Conservation (phyloP, 441 rosid species). For the Biscutella laevigata region DNA sequence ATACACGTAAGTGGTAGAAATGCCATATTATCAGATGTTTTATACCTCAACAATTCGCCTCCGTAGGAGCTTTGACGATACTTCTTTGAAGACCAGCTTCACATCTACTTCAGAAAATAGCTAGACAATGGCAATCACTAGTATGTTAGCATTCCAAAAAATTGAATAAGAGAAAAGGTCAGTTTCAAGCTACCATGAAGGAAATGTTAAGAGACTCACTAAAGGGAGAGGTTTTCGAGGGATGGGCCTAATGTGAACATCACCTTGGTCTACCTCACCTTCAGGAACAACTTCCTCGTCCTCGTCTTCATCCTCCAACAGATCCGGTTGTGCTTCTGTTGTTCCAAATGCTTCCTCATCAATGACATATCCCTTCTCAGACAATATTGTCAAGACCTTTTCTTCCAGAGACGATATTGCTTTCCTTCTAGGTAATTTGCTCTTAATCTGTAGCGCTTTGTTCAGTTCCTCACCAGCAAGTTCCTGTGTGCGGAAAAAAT, state of each 20-base stretch:
- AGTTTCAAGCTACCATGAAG: slow-evolving; percentile 7
- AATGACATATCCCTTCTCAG: slow-evolving; percentile 83
- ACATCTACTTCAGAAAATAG: slow-evolving; percentile 89
- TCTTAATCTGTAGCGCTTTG: slow-evolving; percentile 66
- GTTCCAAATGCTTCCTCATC: slow-evolving; percentile 44
- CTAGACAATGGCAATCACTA: slow-evolving; percentile 34
- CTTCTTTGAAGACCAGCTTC: slow-evolving; percentile 95
- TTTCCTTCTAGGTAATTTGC: slow-evolving; percentile 84
- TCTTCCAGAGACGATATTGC: slow-evolving; percentile 81
- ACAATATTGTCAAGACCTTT: slow-evolving; percentile 59
- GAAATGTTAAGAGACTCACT: slow-evolving; percentile 36
- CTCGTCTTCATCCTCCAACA: slow-evolving; percentile 86
- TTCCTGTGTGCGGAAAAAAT: slow-evolving; percentile 42
- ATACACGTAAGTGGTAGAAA: slow-evolving; percentile 1
- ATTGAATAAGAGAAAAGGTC: background rate
- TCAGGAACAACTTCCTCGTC: slow-evolving; percentile 96
- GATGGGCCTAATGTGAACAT: slow-evolving; percentile 85
- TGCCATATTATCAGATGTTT: slow-evolving; percentile 8
- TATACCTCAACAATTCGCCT: slow-evolving; percentile 92
- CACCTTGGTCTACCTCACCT: slow-evolving; percentile 99
- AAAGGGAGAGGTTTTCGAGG: slow-evolving; percentile 57
- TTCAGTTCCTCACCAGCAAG: slow-evolving; percentile 76
- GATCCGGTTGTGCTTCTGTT: slow-evolving; percentile 51
- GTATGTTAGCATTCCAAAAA: slow-evolving; percentile 14
- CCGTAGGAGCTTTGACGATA: slow-evolving; percentile 76